Conservation (phyloP, 1,284 basidiomycete genomes). For the Somion occarium region DNA sequence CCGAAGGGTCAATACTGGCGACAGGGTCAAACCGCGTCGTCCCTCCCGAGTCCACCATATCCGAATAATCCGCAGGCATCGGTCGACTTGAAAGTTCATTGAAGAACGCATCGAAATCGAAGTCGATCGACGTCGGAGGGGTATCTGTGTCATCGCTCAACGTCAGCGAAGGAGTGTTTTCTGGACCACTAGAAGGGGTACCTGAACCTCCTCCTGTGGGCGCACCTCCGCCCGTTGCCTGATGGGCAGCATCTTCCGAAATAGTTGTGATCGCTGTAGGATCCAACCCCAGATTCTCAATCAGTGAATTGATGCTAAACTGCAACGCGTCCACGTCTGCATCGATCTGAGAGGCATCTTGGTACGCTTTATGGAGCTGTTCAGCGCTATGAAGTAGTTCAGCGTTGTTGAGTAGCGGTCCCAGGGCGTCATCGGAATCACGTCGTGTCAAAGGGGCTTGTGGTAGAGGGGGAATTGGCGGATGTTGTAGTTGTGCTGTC, state of each 20-base stretch:
- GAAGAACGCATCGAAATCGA: constrained; percentile 47
- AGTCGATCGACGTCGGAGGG: constrained; percentile 27
- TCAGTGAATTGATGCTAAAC: constrained; percentile 67
- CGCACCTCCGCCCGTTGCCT: not conserved
- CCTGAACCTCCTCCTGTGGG: not conserved
- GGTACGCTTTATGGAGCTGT: constrained; percentile 53
- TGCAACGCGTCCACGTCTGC: constrained; percentile 72
- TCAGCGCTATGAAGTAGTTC: constrained; percentile 30
- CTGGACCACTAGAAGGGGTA: not conserved
- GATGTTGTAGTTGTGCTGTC: constrained; percentile 12
- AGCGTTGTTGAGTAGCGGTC: constrained; percentile 32
- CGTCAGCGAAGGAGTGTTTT: constrained; percentile 4
- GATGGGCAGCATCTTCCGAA: constrained; percentile 9
- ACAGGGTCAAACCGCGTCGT: constrained; percentile 29
- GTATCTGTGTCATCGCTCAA: not conserved
- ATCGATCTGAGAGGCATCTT: constrained; percentile 60
- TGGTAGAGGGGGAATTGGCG: constrained; percentile 10
- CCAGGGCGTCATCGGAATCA: constrained; percentile 21
- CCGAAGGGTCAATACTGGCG: constrained; percentile 14
- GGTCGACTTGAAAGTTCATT: constrained; percentile 21
- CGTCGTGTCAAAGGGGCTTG: constrained; percentile 8
- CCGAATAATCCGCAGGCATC: constrained; percentile 14
- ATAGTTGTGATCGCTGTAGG: constrained; percentile 27
- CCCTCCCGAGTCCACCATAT: constrained; percentile 22
- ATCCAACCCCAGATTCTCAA: constrained; percentile 68